Conservation (phyloP, 371 early-diverging fungal genomes). For the Mucor indicus region DNA sequence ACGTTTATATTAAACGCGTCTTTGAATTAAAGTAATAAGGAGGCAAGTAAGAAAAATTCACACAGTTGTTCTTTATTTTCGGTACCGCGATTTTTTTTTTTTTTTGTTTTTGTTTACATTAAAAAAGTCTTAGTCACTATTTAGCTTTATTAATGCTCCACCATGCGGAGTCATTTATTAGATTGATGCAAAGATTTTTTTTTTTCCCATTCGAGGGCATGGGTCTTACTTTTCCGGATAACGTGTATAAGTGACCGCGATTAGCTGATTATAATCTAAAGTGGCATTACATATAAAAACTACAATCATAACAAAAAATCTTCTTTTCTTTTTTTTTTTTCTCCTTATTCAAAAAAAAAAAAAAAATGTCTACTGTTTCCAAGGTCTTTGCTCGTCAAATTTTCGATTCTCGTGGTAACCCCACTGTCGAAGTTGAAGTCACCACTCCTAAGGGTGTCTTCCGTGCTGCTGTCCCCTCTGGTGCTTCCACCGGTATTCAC, state of each 20-base stretch:
- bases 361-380: constrained; percentile 44
- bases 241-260: too few species aligned
- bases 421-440: constrained; percentile 99
- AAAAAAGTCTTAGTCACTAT: neutral
- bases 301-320: too few species aligned
- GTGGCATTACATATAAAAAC: too few species aligned
- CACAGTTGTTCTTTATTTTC: too few species aligned
- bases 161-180: constrained; percentile 1
- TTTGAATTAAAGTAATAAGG: neutral
- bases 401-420: constrained; percentile 99
- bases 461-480: constrained; percentile 98
- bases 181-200: constrained; percentile 14
- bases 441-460: constrained; percentile 87
- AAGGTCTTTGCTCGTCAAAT: constrained; percentile 97
- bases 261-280: too few species aligned
- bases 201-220: constrained; percentile 11
- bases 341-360: too few species aligned
- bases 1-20: neutral
- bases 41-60: neutral
- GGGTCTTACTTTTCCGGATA: constrained; percentile 12
- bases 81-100: too few species aligned
- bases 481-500: constrained; percentile 98
- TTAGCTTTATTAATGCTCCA: neutral
- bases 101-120: too few species aligned
- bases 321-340: too few species aligned